These are phyloP conservation scores for Chytriomyces sp. DNA, from an alignment of 192 early-diverging fungal genomes.

Conservation along the genomic window DNA sequence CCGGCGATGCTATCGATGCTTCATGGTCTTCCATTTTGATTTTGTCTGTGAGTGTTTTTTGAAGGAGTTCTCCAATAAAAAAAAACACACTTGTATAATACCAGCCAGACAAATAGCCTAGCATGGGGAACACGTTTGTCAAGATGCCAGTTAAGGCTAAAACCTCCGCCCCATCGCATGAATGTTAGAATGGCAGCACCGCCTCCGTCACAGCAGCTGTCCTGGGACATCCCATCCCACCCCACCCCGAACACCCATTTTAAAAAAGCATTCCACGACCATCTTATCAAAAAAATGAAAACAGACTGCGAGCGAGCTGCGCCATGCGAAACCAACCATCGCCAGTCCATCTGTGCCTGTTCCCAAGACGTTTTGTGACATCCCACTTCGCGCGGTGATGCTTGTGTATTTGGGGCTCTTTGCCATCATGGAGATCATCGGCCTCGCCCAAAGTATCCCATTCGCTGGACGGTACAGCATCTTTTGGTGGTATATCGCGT, in stretches of 20 bases:
- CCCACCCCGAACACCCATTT: neutral
- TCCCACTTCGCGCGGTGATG: slow-evolving; percentile 14
- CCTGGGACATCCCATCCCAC: neutral
- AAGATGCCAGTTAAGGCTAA: neutral
- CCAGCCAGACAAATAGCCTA: too few relatives aligned
- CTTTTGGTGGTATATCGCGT: slow-evolving; percentile 21
- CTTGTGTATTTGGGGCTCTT: neutral
- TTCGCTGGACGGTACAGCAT: slow-evolving; percentile 18
- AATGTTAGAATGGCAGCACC: neutral
- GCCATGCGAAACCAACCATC: slow-evolving; percentile 7
- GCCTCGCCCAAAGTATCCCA: neutral
- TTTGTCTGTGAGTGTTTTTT: too few relatives aligned
- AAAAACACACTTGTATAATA: too few relatives aligned
- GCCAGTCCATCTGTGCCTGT: slow-evolving; percentile 10
- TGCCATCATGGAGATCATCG: slow-evolving; percentile 17
- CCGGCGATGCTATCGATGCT: too few relatives aligned
- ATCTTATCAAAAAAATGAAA: neutral
- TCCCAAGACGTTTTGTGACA: neutral
- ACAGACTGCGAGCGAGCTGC: slow-evolving; percentile 8
- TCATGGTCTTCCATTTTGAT: too few relatives aligned
- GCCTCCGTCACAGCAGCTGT: neutral
- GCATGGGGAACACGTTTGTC: neutral
- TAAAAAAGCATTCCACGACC: too few relatives aligned
- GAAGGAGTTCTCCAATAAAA: too few relatives aligned
- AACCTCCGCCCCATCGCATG: neutral